A percentile compares a stretch with the other conserved stretches of the same genome.
These are phyloP conservation scores for Dianthus caryophyllus DNA, from an alignment of 148 eudicot species.

Conservation along the genomic window DNA sequence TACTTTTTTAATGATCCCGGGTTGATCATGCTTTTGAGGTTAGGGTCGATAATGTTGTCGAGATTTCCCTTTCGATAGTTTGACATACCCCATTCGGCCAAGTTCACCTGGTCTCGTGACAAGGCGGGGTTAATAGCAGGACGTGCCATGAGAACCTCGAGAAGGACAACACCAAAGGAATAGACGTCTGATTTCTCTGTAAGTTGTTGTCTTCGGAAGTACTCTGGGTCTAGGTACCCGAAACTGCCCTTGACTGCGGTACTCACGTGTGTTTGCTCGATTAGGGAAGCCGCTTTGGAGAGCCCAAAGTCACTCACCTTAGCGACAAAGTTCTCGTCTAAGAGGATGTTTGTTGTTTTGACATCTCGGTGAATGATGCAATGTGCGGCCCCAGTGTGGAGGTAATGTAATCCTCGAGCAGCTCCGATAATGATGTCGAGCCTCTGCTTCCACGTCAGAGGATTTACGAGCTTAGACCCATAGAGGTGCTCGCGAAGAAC, in stretches of 20 bases:
- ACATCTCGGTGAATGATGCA: conserved; percentile 68
- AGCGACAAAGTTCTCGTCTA: conserved; percentile 55
- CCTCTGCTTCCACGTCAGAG: conserved; percentile 55
- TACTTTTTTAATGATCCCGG: conserved; percentile 43
- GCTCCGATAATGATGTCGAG: conserved; percentile 62
- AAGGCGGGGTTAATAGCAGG: conserved; percentile 63
- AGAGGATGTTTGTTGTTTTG: conserved; percentile 58
- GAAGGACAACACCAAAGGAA: conserved; percentile 65
- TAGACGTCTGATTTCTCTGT: conserved; percentile 66
- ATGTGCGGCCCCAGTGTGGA: conserved; percentile 61
- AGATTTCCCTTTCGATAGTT: conserved; percentile 46
- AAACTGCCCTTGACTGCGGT: conserved; percentile 65
- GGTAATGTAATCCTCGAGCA: conserved; percentile 62
- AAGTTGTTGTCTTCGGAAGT: conserved; percentile 58
- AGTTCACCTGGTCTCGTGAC: conserved; percentile 56
- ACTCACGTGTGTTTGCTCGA: conserved; percentile 68
- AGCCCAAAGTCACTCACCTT: conserved; percentile 65
- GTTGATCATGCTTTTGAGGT: conserved; percentile 36
- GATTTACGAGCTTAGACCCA: conserved; percentile 27
- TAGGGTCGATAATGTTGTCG: conserved; percentile 45
- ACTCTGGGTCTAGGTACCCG: conserved; percentile 63
- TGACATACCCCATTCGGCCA: conserved; percentile 65
- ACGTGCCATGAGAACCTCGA: conserved; percentile 52
- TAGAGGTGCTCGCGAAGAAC: conserved; percentile 67
- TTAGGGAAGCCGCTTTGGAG: conserved; percentile 46